A percentile compares a stretch with the other conserved stretches of the same genome.
Conservation (phyloP, 306 rosid species). For the Oemleria cerasiformis region DNA sequence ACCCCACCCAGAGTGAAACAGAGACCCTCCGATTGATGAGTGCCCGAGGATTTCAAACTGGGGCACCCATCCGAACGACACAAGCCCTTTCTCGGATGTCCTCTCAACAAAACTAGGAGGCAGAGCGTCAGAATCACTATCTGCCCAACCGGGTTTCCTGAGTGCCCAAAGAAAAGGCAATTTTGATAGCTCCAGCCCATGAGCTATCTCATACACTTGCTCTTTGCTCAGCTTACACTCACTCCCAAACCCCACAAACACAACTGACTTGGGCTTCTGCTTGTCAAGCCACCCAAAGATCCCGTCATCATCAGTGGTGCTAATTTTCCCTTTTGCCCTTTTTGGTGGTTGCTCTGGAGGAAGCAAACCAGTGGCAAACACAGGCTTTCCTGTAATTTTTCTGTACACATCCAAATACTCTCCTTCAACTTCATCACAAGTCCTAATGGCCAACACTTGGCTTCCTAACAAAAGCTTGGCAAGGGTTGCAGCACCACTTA, state of each 20-base stretch:
- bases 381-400: constrained; percentile 25
- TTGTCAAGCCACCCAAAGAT: constrained; percentile 44
- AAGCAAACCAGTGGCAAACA: constrained; percentile 42
- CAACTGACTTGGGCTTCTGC: constrained; percentile 32
- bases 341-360: constrained; percentile 25
- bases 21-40: constrained; percentile 39
- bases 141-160: constrained; percentile 32
- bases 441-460: constrained; percentile 14
- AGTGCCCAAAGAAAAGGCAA: constrained; percentile 44
- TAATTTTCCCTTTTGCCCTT: neutral
- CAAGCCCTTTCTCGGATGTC: constrained; percentile 26
- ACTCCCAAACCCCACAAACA: constrained; percentile 47
- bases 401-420: constrained; percentile 25
- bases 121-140: constrained; percentile 20
- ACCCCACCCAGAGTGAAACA: constrained; percentile 49
- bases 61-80: constrained; percentile 35
- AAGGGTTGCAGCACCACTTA: neutral
- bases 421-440: constrained; percentile 35
- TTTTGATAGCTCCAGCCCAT: constrained; percentile 39
- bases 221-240: constrained; percentile 39
- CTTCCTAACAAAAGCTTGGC: constrained; percentile 10
- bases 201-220: constrained; percentile 40
- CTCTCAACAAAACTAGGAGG: constrained; percentile 31
- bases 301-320: neutral
- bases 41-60: constrained; percentile 40